Conservation (phyloP, 2,329 filamentous ascomycete genomes). For the Colletotrichum sp. region DNA sequence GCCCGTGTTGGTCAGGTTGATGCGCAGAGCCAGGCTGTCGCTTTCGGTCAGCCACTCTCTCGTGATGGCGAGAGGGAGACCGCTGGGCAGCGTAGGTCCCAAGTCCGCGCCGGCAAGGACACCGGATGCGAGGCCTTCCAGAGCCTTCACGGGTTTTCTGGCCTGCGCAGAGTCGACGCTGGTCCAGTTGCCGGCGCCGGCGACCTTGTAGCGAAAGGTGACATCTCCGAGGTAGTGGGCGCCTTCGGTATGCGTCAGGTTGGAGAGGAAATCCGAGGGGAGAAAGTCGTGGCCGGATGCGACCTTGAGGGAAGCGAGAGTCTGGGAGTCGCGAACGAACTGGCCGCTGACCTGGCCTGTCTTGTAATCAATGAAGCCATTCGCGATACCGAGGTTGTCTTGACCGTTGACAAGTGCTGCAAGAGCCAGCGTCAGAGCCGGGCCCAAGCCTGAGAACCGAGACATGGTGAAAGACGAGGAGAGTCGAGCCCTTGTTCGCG, state of each 20-base stretch:
- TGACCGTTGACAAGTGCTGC: neutral
- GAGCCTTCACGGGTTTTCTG: slow-evolving; percentile 38
- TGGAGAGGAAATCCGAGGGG: slow-evolving; percentile 53
- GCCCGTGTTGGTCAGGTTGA: slow-evolving; percentile 54
- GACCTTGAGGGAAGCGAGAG: slow-evolving; percentile 50
- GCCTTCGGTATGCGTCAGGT: slow-evolving; percentile 51
- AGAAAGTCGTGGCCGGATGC: slow-evolving; percentile 57
- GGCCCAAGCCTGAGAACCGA: neutral
- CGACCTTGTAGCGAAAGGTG: slow-evolving; percentile 57
- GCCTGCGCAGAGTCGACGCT: slow-evolving; percentile 49
- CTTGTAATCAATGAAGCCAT: slow-evolving; percentile 2
- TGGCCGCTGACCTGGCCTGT: slow-evolving; percentile 6
- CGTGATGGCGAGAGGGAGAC: slow-evolving; percentile 47
- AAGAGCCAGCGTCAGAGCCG: neutral
- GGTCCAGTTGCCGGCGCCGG: slow-evolving; percentile 45
- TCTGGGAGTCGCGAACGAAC: slow-evolving; percentile 37
- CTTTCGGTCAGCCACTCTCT: slow-evolving; percentile 55
- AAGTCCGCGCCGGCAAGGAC: slow-evolving; percentile 45
- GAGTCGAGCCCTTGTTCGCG: neutral
- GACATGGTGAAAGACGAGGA: neutral
- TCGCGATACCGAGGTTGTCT: neutral
- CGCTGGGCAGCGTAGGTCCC: slow-evolving; percentile 41
- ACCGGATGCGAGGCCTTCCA: slow-evolving; percentile 23
- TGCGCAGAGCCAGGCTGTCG: slow-evolving; percentile 55
- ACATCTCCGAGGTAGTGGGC: slow-evolving; percentile 66